A percentile compares a stretch with the other conserved stretches of the same genome.
phyloP scores from a whole-genome alignment of 2,329 filamentous ascomycete species.

The Penicillium sp. region DNA sequence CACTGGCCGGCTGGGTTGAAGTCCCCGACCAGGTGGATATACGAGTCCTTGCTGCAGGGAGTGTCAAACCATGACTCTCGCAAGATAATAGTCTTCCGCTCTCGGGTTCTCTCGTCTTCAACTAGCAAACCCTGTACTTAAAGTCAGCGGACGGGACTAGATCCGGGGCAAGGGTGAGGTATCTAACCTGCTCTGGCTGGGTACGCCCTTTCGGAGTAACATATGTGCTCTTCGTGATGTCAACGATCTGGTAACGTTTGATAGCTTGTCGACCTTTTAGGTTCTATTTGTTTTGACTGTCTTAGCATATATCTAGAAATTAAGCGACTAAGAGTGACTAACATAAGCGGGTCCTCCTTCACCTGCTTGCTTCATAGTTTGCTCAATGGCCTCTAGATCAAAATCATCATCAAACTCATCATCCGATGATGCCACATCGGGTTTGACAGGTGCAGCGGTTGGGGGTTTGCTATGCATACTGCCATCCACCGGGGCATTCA shows the following conservation, averaged over 20 bases:
- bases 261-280: slow-evolving; percentile 67
- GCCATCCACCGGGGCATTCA: not conserved
- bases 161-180: not conserved
- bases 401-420: slow-evolving; percentile 72
- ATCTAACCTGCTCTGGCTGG: slow-evolving; percentile 67
- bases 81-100: slow-evolving; percentile 67
- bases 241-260: slow-evolving; percentile 80
- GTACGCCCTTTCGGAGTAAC: slow-evolving; percentile 59
- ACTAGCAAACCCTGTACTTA: slow-evolving; percentile 69
- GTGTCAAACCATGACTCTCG: slow-evolving; percentile 86
- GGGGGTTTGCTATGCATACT: not conserved
- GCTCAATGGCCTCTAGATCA: slow-evolving; percentile 64
- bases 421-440: slow-evolving; percentile 48
- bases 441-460: slow-evolving; percentile 12
- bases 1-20: slow-evolving; percentile 71
- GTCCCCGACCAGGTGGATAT: slow-evolving; percentile 80
- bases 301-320: slow-evolving; percentile 57
- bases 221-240: slow-evolving; percentile 68
- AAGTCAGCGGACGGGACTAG: slow-evolving; percentile 19
- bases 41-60: slow-evolving; percentile 68
- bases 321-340: slow-evolving; percentile 40
- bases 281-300: slow-evolving; percentile 58
- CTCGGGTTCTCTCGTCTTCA: slow-evolving; percentile 69
- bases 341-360: slow-evolving; percentile 72
- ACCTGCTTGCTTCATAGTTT: slow-evolving; percentile 55